Base-by-base conservation (phyloP, 495 filamentous ascomycete genomes). In the Pseudoneurospora amorphoporcata region DNA sequence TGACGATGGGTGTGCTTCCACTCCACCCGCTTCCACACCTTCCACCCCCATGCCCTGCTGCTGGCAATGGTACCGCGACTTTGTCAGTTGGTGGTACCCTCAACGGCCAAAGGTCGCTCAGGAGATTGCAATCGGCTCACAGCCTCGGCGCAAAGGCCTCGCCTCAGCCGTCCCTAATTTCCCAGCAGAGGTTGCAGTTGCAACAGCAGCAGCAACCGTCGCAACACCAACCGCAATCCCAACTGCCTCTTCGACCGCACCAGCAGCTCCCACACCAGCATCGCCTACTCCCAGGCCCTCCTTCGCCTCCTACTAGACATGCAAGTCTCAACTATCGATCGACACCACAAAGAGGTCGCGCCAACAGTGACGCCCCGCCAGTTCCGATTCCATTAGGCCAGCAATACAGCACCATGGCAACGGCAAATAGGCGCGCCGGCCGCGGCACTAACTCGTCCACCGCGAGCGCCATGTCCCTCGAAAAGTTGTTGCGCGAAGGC, bases 351-450 rank as follows among this genome's bases (percentile, higher is more conserved):
- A 86, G 92, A 75, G 86, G 84, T 61, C 87, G 92, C 77, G 90
- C 92, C 6, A 94, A 93, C 79, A 94, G 91, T 70, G 92, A 94
- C 81, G 89, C 90, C 35, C 83, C 83, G 16, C 76, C 79, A 4
- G 23, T 82, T 16, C 72, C 75, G 12, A 68, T 72, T 69, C 58
- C 69, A 19, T 39, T 58, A 65, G 16, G 68, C 10, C 77, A 82
- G 12, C 81, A 82, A n/a, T 75, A 78, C 65, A 74, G 69, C 42
- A 73, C 81, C 73, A 75, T 84, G 73, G 58, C 79, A 40, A 70
- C 65, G 3, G 43, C 71, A 1, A 81, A 82, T 58, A 86, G 84
- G 77, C 85, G 87, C 37, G 81, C 86, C 5, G 83, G 82, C 8
- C 79, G 89, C 68, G 89, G 86, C 76, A 88, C 85, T 35, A 85